Conservation (phyloP, 2,329 filamentous ascomycete genomes). For the Tolypocladium nubicola region DNA sequence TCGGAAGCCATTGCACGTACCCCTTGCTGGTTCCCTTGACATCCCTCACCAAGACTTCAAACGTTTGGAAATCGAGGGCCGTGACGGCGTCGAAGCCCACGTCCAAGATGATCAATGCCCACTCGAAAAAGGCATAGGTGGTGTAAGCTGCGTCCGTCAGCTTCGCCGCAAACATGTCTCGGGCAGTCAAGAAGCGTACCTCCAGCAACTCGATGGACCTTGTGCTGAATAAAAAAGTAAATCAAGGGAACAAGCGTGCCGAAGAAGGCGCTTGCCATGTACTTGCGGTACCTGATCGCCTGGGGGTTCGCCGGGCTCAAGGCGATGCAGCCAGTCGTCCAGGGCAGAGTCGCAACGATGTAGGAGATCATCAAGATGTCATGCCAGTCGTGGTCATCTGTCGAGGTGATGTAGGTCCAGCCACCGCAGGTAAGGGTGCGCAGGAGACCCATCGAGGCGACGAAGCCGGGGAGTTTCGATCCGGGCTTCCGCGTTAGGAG, state of each 20-base stretch:
- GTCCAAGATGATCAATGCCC: constrained; percentile 88
- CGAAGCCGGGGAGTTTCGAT: constrained; percentile 66
- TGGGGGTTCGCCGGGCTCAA: constrained; percentile 75
- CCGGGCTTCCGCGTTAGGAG: constrained; percentile 71
- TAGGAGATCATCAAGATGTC: constrained; percentile 99
- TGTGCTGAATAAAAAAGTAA: constrained; percentile 98
- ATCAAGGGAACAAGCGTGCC: constrained; percentile 80
- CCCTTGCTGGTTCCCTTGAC: constrained; percentile 86
- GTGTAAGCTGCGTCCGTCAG: constrained; percentile 64
- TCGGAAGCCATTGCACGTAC: constrained; percentile 96
- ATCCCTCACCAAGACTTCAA: constrained; percentile 83
- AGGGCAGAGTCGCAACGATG: constrained; percentile 84
- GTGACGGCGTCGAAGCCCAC: constrained; percentile 95
- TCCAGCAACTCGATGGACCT: constrained; percentile 86
- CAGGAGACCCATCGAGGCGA: constrained; percentile 71
- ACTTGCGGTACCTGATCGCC: constrained; percentile 83
- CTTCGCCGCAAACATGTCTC: constrained; percentile 1
- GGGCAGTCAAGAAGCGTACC: constrained; percentile 46
- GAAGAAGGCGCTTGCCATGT: constrained; percentile 76
- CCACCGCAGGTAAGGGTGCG: constrained; percentile 90
- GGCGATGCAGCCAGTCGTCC: constrained; percentile 84
- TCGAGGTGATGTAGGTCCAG: constrained; percentile 98
- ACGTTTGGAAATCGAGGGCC: constrained; percentile 77
- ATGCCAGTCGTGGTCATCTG: constrained; percentile 96
- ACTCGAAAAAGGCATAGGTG: constrained; percentile 95